These are phyloP conservation scores for Tremella mesenterica DNA, from an alignment of 768 basidiomycete genomes.

Conservation along the genomic window DNA sequence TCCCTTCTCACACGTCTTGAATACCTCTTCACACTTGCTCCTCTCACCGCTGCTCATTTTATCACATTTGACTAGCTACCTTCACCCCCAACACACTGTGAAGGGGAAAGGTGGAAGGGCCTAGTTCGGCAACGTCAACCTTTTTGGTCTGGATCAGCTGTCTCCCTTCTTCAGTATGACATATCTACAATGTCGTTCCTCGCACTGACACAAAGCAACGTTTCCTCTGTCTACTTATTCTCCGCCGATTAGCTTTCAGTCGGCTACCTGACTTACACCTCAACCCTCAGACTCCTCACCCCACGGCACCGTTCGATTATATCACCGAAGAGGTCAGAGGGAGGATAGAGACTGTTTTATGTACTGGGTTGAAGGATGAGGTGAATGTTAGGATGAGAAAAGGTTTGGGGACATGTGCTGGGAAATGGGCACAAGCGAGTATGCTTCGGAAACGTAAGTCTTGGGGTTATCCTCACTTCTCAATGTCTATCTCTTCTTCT, in stretches of 20 bases:
- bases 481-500: too few relatives aligned
- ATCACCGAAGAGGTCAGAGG: constrained; percentile 22
- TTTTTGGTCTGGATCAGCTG: too few relatives aligned
- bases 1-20: not conserved
- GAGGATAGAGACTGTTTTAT: constrained; percentile 33
- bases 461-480: not conserved
- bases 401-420: constrained; percentile 28
- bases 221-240: constrained; percentile 26
- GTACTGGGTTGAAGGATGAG: constrained; percentile 35
- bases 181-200: too few relatives aligned
- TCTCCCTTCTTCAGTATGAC: too few relatives aligned
- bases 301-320: constrained; percentile 32
- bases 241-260: constrained; percentile 27
- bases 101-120: too few relatives aligned
- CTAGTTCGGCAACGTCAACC: too few relatives aligned
- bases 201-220: constrained; percentile 19
- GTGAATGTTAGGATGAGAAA: constrained; percentile 34
- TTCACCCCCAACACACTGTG: too few relatives aligned
- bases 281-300: constrained; percentile 16
- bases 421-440: constrained; percentile 29
- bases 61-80: too few relatives aligned
- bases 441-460: constrained; percentile 25
- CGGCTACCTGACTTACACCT: constrained; percentile 26
- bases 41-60: too few relatives aligned
- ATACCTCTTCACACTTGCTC: not conserved